A percentile compares a stretch with the other conserved stretches of the same genome.
These are phyloP conservation scores for Pythium dissotocum DNA, from an alignment of 352 stramenopile genomes.

Conservation along the genomic window DNA sequence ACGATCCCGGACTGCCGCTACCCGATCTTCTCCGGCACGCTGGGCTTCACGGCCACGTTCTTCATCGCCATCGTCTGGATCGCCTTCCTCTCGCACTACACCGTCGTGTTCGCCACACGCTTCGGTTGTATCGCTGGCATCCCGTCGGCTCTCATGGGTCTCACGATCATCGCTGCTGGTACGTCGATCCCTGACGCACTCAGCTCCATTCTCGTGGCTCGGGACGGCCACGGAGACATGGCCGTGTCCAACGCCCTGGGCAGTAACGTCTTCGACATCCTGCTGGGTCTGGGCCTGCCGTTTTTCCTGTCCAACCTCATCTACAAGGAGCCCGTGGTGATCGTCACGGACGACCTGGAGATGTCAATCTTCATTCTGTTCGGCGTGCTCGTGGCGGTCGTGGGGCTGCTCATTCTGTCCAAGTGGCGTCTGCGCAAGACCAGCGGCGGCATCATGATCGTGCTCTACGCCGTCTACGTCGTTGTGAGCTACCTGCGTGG, in stretches of 20 bases:
- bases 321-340: conserved; percentile 49
- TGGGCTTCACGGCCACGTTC: conserved; percentile 58
- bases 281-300: conserved; percentile 70
- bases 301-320: conserved; percentile 83
- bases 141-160: conserved; percentile 70
- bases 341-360: conserved; percentile 54
- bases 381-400: conserved; percentile 54
- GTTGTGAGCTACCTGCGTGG: conserved; percentile 57
- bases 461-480: conserved; percentile 60
- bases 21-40: conserved; percentile 45
- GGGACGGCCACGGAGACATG: conserved; percentile 79
- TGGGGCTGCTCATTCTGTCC: conserved; percentile 47
- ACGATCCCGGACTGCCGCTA: conserved; percentile 79
- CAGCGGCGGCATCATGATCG: conserved; percentile 42
- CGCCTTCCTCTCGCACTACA: conserved; percentile 71
- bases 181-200: conserved; percentile 81
- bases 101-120: conserved; percentile 57
- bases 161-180: conserved; percentile 79
- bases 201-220: conserved; percentile 77
- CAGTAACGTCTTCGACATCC: conserved; percentile 87
- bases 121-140: conserved; percentile 70
- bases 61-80: conserved; percentile 74
- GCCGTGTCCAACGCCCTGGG: conserved; percentile 83
- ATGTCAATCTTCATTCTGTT: conserved; percentile 70
- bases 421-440: conserved; percentile 52